A percentile compares a stretch with the other conserved stretches of the same genome.
Evolutionary conservation across 202 grass and related monocot species (phyloP).

Genomic region (Cymbopogon flexuosus): DNA sequence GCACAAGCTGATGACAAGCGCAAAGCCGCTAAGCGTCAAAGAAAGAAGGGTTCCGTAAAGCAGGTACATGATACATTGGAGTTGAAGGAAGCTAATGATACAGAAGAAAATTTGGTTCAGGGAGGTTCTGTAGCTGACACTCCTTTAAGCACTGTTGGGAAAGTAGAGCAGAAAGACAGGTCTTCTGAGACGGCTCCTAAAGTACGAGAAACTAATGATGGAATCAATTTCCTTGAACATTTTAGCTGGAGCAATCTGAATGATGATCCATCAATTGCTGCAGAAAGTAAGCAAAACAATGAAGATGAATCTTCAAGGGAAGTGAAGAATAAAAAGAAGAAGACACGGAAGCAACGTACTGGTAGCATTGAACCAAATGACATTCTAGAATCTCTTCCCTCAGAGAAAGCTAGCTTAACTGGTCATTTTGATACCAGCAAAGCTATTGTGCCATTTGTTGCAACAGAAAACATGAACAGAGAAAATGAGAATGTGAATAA

Average conservation of each 20-base stretch:
- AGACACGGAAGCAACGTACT: constrained; percentile 37
- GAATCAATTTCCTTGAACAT: constrained; percentile 47
- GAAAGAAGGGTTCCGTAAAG: constrained; percentile 41
- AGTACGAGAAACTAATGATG: constrained; percentile 23
- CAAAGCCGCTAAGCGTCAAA: constrained; percentile 24
- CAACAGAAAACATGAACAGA: constrained; percentile 18
- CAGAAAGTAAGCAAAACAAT: constrained; percentile 22
- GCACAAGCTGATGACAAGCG: constrained; percentile 21
- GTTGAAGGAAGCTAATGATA: constrained; percentile 18
- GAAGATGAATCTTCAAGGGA: constrained; percentile 34
- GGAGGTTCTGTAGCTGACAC: constrained; percentile 20
- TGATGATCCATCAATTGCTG: constrained; percentile 33
- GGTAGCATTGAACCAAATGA: constrained; percentile 34
- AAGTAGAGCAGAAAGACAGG: constrained; percentile 30
- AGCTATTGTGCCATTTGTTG: constrained; percentile 33
- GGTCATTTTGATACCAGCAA: constrained; percentile 32
- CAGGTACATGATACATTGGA: constrained; percentile 29
- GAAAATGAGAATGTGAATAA: constrained; percentile 41
- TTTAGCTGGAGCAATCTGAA: constrained; percentile 32
- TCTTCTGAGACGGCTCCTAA: constrained; percentile 11
- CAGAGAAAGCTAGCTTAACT: constrained; percentile 37
- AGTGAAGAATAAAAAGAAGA: constrained; percentile 46
- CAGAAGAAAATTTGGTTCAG: constrained; percentile 22
- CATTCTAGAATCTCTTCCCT: constrained; percentile 14
- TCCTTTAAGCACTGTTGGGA: constrained; percentile 4